Conservation (phyloP, 1,284 basidiomycete genomes). For the Cryptococcus floricola region DNA sequence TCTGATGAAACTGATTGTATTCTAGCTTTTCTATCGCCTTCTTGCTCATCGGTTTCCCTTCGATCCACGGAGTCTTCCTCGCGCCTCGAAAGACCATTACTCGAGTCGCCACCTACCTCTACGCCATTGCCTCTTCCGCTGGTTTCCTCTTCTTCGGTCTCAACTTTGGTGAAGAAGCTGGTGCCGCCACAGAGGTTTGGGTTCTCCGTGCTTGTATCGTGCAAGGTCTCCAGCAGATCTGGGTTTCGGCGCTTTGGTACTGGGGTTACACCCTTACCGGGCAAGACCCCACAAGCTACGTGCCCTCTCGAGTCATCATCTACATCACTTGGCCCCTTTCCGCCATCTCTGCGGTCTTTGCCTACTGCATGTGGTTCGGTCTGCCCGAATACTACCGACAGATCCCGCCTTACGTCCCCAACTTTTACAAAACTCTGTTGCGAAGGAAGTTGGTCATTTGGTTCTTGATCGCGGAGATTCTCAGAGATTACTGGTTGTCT, state of each 20-base stretch:
- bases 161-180: slow-evolving; percentile 93
- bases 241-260: slow-evolving; percentile 86
- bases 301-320: slow-evolving; percentile 54
- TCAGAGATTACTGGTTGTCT: slow-evolving; percentile 89
- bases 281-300: slow-evolving; percentile 38
- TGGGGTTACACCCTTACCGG: slow-evolving; percentile 78
- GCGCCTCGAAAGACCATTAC: slow-evolving; percentile 63
- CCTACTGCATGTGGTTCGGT: slow-evolving; percentile 75
- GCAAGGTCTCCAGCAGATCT: slow-evolving; percentile 86
- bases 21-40: slow-evolving; percentile 72
- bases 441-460: slow-evolving; percentile 83
- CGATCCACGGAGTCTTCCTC: slow-evolving; percentile 62
- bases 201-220: slow-evolving; percentile 81
- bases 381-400: slow-evolving; percentile 66
- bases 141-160: slow-evolving; percentile 88
- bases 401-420: slow-evolving; percentile 86
- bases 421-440: slow-evolving; percentile 81
- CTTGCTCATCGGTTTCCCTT: slow-evolving; percentile 82
- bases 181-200: slow-evolving; percentile 89
- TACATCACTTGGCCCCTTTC: slow-evolving; percentile 77
- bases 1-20: not conserved
- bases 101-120: slow-evolving; percentile 75
- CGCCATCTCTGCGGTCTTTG: slow-evolving; percentile 67
- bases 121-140: slow-evolving; percentile 81
- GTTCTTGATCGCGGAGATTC: slow-evolving; percentile 83